Base-by-base conservation (phyloP, 352 stramenopile genomes). In the Phytopythium boreale region DNA sequence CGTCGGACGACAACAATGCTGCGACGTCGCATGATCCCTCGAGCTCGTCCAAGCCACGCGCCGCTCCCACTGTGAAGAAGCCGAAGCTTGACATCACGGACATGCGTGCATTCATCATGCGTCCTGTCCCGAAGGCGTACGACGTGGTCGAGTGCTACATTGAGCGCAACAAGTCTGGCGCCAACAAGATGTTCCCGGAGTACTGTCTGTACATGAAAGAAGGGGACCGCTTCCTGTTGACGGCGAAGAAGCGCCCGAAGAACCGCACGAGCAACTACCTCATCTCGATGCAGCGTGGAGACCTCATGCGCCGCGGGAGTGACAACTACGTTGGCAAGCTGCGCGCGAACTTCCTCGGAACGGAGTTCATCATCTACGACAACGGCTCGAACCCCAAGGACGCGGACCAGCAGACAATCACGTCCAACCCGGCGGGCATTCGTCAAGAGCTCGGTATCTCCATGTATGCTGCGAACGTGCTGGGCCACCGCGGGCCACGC, bases 231-330 rank as follows among this genome's bases (percentile, higher is more conserved):
- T 99, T 99, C 76, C 70, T 99, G n/a, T 88, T 99, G 66, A 97
- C 92, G 19, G 93, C 88, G 44, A 99, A 99, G 78, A 99, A 99
- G 70, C 82, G 95, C 15, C 80, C 88, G 10, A 98, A 98, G 68
- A 98, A 98, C 72, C 96, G 93, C 69, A 99, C 96, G 29, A 98
- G 89, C 64, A 99, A 99, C 70, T 99, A 99, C 77, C 72, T 98
- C 29, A 89, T 99, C 52, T 98, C 88, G 10, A 92, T 96, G 78
- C 89, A 97, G 65, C 82, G 90, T 36, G 94, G 93, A 17, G 97
- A 99, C 66, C 78, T 98, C 53, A 85, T 94, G 56, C 84, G 93
- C 53, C 82, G 90, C 31, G 92, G 86, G 26, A 93, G 89, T 49
- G 75, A 90, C 15, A 98, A 98, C 68, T 99, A 97, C 68, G 61